Percentiles rank a stretch among this genome's conserved stretches.
Conservation (phyloP, 164 flowering plant genomes). For the Annona squamosa region DNA sequence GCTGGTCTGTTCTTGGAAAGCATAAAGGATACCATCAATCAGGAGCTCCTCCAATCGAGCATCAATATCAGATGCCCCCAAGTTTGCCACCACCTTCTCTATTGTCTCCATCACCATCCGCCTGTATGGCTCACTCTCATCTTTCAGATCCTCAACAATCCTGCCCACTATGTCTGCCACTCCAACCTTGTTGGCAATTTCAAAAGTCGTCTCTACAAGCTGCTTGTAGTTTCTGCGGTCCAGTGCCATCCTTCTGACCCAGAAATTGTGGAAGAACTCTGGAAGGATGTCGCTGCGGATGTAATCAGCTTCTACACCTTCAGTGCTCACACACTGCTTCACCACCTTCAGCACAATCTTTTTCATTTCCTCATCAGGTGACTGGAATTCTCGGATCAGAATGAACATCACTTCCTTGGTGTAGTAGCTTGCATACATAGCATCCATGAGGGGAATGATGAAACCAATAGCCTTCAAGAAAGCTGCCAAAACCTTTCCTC, state of each 20-base stretch:
- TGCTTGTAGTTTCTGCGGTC: conserved; percentile 91
- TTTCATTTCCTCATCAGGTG: conserved; percentile 99
- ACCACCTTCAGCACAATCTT: conserved; percentile 95
- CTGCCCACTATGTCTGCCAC: conserved; percentile 95
- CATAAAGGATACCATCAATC: conserved; percentile 94
- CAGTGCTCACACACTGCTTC: conserved; percentile 96
- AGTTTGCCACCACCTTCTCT: conserved; percentile 86
- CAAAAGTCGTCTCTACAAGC: conserved; percentile 95
- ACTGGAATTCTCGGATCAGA: conserved; percentile 92
- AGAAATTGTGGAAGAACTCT: conserved; percentile 79
- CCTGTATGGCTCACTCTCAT: conserved; percentile 97
- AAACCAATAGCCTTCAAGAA: conserved; percentile 96
- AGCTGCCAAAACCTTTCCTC: conserved; percentile 99
- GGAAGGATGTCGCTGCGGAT: conserved; percentile 88
- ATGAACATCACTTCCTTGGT: conserved; percentile 95
- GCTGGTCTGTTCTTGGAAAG: conserved; percentile 98
- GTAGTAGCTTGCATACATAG: conserved; percentile 89
- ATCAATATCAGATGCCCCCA: conserved; percentile 97
- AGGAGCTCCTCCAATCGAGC: conserved; percentile 86
- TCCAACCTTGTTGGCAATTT: conserved; percentile 95
- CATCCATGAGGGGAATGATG: conserved; percentile 98
- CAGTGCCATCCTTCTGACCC: conserved; percentile 98
- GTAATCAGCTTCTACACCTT: conserved; percentile 92
- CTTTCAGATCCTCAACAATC: conserved; percentile 95
- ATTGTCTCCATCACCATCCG: conserved; percentile 99